phyloP scores from a whole-genome alignment of 495 filamentous ascomycete species.

The Aspergillus bridgeri region DNA sequence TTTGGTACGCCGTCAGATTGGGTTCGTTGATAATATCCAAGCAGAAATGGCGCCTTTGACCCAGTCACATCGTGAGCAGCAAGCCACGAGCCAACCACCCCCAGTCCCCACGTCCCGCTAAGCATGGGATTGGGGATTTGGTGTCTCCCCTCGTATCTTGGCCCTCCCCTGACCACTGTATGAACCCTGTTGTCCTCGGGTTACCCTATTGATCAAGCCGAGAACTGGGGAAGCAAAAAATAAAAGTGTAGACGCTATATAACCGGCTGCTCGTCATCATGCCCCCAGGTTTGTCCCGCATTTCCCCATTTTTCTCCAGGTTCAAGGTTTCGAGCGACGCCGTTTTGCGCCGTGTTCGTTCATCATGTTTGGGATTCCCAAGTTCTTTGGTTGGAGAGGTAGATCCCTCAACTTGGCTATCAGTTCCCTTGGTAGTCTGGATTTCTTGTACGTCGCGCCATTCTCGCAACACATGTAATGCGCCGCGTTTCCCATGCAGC shows the following conservation, averaged over 20 bases:
- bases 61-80: constrained; percentile 12
- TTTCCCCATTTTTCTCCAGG: constrained; percentile 9
- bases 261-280: constrained; percentile 15
- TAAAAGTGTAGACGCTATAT: constrained; percentile 17
- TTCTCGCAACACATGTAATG: neutral
- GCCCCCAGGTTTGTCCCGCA: neutral
- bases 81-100: constrained; percentile 16
- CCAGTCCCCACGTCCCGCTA: constrained; percentile 10
- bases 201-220: constrained; percentile 27
- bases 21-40: constrained; percentile 2
- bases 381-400: constrained; percentile 63
- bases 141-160: constrained; percentile 23
- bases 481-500: neutral
- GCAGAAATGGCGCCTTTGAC: neutral
- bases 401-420: constrained; percentile 61
- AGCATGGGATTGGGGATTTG: constrained; percentile 3
- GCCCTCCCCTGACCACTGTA: constrained; percentile 12
- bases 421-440: constrained; percentile 62
- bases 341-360: constrained; percentile 5
- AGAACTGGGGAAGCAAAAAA: neutral
- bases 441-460: constrained; percentile 50
- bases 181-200: constrained; percentile 13
- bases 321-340: neutral
- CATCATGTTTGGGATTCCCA: constrained; percentile 40
- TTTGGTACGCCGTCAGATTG: constrained; percentile 2